Base-by-base conservation (phyloP, 73 alveolate genomes). In the Stentor coeruleus region DNA sequence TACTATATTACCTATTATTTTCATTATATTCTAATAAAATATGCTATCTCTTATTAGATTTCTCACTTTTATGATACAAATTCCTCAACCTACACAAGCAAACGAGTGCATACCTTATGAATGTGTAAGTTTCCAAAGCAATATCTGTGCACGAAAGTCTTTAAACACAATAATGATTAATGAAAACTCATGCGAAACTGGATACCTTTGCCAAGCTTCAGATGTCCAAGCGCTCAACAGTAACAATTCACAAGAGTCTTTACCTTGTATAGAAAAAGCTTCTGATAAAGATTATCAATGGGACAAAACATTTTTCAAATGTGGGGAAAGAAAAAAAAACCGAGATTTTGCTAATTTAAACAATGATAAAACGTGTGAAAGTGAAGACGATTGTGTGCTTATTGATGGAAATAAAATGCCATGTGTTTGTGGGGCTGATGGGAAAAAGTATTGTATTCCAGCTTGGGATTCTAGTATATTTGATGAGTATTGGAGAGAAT, bases 401-500 rank as follows among this genome's bases (percentile, higher is more conserved):
- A 66, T 28, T 28, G 79, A 66, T 66, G 79, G 39, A 26, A 2
- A 2, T 66, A 28, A 26, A 14, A 31, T 33, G 0, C 49, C n/a
- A 20, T 66, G 79, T 31, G 20, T 20, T 28, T 66, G 79, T 31
- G 79, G 79, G 2, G 40, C 37, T 20, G 79, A 66, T 66, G 79
- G 79, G 33, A 11, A 20, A 20, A 20, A 20, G 2, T 66, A 66
- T 2, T 66, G 79, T 2, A 33, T 66, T 20, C 79, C 79, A 28
- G 79, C 40, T 31, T 66, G 79, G 79, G 79, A 31, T 1, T 20
- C 79, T 26, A 31, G 37, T 66, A 40, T 66, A 28, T 66, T 66
- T 66, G 79, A 66, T 66, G 36, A 26, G 37, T 66, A 26, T 66
- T 66, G 79, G 79, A 26, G 33, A 40, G n/a, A 66, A 11, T 66